Base-by-base conservation (phyloP, 2,329 filamentous ascomycete genomes). In the Penicillium sp. region DNA sequence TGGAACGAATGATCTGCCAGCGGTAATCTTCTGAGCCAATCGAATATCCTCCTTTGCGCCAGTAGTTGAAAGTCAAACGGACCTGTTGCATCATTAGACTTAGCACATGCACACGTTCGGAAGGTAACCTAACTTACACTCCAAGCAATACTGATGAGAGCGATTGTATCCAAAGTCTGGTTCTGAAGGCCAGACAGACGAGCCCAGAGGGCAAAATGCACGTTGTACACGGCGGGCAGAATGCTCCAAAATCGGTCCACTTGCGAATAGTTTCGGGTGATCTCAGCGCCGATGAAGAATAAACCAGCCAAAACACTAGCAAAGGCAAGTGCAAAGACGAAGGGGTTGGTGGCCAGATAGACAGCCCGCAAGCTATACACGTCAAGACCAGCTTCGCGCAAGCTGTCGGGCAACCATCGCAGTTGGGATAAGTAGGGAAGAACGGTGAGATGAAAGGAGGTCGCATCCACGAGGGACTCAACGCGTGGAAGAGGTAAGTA, bases 191-290 rank as follows among this genome's bases (percentile, higher is more conserved):
- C 87, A 36, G 84, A 80, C 54, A 92, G 63, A 59, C 87, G 86
- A 34, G 90, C 87, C 85, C 91, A 99, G n/a, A 83, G 62, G 31
- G 83, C 80, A 66, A 88, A 93, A 70, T 99, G 91, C 5, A 83
- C 79, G 66, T 93, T 87, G 72, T 95, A 97, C 42, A 95, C 64
- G 7, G 88, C 86, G 1, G 93, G 93, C 42, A 99, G 73, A 53
- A 99, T 77, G 65, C 89, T 93, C 93, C 93, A 99, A 61, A 86
- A 74, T 41, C 93, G 83, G 70, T 99, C 93, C 35, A 99, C 86
- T 72, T 99, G 93, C n/a, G 91, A 96, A 70, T 91, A 96, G 71
- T 99, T 99, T 64, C 80, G 81, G 72, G 95, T 97, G 73, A 89
- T 72, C 70, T 97, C 92, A 1, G 90, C 88, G 4, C 83, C 75